These are phyloP conservation scores for Rhododendron mucronatum DNA, from an alignment of 148 eudicot genomes.

Conservation along the genomic window DNA sequence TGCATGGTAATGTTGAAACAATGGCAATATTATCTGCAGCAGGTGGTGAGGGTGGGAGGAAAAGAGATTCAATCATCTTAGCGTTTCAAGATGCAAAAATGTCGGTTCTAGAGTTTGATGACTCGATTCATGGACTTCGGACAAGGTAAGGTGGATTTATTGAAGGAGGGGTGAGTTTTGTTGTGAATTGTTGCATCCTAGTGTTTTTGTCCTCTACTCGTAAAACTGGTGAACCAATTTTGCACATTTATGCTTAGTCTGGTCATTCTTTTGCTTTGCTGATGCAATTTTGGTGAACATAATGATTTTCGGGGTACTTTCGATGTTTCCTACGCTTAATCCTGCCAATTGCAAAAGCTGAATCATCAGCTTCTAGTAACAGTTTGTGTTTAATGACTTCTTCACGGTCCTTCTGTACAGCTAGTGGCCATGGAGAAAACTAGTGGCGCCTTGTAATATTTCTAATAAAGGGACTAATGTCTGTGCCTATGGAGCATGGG, in stretches of 20 bases:
- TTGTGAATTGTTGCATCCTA: background rate
- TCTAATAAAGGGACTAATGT: background rate
- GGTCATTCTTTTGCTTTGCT: background rate
- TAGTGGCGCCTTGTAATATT: background rate
- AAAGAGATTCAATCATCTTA: slow-evolving; percentile 84
- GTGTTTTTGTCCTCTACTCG: background rate
- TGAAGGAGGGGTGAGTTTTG: background rate
- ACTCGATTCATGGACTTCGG: slow-evolving; percentile 72
- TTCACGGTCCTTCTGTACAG: background rate
- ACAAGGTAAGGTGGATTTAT: slow-evolving; percentile 52
- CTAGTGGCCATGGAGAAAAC: background rate
- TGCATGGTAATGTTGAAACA: slow-evolving; percentile 93
- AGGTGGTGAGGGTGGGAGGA: slow-evolving; percentile 59
- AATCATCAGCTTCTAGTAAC: background rate
- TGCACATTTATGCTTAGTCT: background rate
- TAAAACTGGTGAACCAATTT: background rate
- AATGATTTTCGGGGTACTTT: background rate
- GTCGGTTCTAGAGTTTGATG: slow-evolving; percentile 89
- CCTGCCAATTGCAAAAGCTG: background rate
- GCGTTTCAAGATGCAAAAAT: slow-evolving; percentile 80
- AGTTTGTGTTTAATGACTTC: background rate
- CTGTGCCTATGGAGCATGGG: background rate
- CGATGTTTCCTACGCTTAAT: background rate
- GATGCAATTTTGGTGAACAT: background rate
- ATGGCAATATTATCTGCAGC: slow-evolving; percentile 57